phyloP scores from a whole-genome alignment of 768 basidiomycete species.

The Mycena crocata region DNA sequence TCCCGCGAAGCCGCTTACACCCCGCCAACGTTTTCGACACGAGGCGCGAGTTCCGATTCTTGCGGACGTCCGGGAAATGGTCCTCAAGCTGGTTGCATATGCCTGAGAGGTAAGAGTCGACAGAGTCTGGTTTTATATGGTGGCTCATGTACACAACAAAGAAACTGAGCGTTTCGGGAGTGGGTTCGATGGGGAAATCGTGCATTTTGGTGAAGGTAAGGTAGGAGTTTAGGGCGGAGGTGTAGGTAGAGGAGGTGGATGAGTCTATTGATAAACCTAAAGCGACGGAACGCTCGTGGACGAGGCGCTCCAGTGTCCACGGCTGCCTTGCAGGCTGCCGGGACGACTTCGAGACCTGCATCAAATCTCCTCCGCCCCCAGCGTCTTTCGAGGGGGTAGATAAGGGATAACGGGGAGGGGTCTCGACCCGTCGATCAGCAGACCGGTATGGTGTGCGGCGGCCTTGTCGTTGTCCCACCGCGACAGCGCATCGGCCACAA shows the following conservation, averaged over 20 bases:
- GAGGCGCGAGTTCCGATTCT: constrained; percentile 32
- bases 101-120: constrained; percentile 53
- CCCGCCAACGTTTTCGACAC: constrained; percentile 47
- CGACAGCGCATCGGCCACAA: constrained; percentile 44
- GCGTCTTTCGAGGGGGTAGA: constrained; percentile 41
- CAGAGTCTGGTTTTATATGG: constrained; percentile 50
- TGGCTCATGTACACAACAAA: constrained; percentile 50
- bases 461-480: constrained; percentile 28
- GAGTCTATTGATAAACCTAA: constrained; percentile 39
- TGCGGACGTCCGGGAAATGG: constrained; percentile 46
- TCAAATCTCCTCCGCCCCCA: constrained; percentile 44
- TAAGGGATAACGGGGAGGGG: constrained; percentile 6
- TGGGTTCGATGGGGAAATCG: constrained; percentile 43
- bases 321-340: constrained; percentile 45
- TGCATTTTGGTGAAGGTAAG: constrained; percentile 44
- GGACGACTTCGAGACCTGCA: constrained; percentile 19
- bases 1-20: constrained; percentile 36
- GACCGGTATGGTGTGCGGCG: constrained; percentile 1
- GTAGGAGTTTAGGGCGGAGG: constrained; percentile 48
- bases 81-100: constrained; percentile 51
- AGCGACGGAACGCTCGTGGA: constrained; percentile 39
- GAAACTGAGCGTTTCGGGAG: constrained; percentile 48
- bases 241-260: constrained; percentile 37
- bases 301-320: constrained; percentile 49
- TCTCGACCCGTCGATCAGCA: not conserved